Conservation (phyloP, 768 basidiomycete species). For the Boletus sp. region DNA sequence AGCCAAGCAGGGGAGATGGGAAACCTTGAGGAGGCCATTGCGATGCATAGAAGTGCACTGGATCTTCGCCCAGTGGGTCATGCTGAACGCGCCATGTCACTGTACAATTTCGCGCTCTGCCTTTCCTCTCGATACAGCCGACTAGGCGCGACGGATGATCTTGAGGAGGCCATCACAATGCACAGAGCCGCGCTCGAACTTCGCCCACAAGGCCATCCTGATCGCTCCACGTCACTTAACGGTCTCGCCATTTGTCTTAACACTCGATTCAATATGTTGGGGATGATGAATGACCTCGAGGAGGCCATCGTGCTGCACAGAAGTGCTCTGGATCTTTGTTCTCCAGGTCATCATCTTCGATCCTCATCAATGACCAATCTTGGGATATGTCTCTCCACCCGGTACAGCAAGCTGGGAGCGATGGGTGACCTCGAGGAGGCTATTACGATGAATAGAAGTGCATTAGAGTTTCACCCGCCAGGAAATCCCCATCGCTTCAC, state of each 20-base stretch:
- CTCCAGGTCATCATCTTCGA: not conserved
- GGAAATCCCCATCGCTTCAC: not conserved
- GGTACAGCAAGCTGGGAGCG: not conserved
- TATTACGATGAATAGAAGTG: not conserved
- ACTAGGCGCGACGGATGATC: conserved; percentile 4
- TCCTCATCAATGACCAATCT: not conserved
- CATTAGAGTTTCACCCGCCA: not conserved
- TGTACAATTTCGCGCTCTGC: not conserved
- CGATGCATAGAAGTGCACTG: not conserved
- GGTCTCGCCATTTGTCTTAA: conserved; percentile 17
- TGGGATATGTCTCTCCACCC: not conserved
- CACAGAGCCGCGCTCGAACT: conserved; percentile 8
- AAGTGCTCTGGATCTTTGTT: not conserved
- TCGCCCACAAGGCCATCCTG: conserved; percentile 7
- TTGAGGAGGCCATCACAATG: conserved; percentile 16
- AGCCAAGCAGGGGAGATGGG: not conserved
- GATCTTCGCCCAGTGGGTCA: not conserved
- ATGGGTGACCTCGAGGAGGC: not conserved
- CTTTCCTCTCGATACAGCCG: not conserved
- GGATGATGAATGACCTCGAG: not conserved
- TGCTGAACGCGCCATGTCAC: not conserved
- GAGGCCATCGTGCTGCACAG: not conserved
- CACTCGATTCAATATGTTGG: not conserved
- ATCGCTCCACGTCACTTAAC: conserved; percentile 8
- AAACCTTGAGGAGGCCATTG: not conserved